These are phyloP conservation scores for Fistulifera solaris DNA, from an alignment of 108 stramenopile genomes.

Conservation along the genomic window DNA sequence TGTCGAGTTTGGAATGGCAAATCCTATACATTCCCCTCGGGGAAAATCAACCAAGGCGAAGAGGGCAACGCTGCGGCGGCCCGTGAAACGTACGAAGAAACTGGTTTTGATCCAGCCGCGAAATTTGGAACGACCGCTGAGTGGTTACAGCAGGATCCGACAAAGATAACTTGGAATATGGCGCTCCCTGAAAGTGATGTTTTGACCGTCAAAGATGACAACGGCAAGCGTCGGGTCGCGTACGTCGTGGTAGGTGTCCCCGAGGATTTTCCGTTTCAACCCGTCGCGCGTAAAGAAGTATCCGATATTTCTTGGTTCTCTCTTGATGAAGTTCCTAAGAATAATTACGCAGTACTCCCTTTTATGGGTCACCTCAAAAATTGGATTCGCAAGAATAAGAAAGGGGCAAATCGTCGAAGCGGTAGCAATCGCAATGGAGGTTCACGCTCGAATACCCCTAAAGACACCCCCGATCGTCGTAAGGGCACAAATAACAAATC, in stretches of 20 bases:
- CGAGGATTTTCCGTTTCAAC: conserved; percentile 69
- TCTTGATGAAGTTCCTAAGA: conserved; percentile 44
- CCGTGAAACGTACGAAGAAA: conserved; percentile 88
- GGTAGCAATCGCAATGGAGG: neutral
- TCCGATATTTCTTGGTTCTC: conserved; percentile 47
- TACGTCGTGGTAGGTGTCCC: conserved; percentile 81
- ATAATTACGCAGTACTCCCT: conserved; percentile 65
- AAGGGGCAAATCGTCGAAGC: neutral
- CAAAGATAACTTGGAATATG: conserved; percentile 33
- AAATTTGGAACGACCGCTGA: conserved; percentile 28
- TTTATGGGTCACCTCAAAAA: conserved; percentile 43
- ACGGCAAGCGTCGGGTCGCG: conserved; percentile 62
- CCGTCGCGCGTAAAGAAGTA: conserved; percentile 81
- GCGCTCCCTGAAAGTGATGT: conserved; percentile 29
- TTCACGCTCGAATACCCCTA: neutral
- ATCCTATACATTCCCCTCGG: conserved; percentile 72
- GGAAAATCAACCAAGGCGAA: conserved; percentile 85
- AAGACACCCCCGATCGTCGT: conserved; percentile 5
- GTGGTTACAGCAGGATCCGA: conserved; percentile 2
- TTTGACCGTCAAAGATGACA: conserved; percentile 41
- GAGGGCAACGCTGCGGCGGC: conserved; percentile 55
- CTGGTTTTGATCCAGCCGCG: conserved; percentile 77
- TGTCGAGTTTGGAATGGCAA: conserved; percentile 61
- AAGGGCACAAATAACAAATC: conserved; percentile 1
- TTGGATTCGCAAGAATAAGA: conserved; percentile 53